phyloP scores from a whole-genome alignment of 768 basidiomycete genomes.

The Naganishia randhawae region DNA sequence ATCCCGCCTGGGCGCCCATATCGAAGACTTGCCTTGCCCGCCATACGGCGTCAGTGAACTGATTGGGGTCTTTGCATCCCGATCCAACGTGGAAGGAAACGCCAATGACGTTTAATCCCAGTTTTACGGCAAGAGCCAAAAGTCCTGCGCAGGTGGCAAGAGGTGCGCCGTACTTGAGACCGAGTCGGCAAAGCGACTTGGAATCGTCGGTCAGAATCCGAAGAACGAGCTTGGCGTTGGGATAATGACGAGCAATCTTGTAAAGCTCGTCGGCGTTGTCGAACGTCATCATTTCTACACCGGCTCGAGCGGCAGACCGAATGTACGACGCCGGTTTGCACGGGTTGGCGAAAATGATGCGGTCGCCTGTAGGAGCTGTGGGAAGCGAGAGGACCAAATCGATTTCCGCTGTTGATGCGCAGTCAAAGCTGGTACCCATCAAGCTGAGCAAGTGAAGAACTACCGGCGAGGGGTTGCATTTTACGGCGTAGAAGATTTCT shows the following conservation, averaged over 20 bases:
- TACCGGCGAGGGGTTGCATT: slow-evolving; percentile 97
- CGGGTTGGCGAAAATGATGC: slow-evolving; percentile 96
- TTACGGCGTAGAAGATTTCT: slow-evolving; percentile 94
- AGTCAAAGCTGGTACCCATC: slow-evolving; percentile 91
- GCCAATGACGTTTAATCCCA: slow-evolving; percentile 80
- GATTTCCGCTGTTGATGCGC: slow-evolving; percentile 93
- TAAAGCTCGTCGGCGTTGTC: slow-evolving; percentile 94
- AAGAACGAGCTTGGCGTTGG: slow-evolving; percentile 76
- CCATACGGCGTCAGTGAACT: slow-evolving; percentile 82
- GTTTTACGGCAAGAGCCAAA: slow-evolving; percentile 70
- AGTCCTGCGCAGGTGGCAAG: slow-evolving; percentile 73
- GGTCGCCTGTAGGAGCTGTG: slow-evolving; percentile 61
- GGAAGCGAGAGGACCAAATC: slow-evolving; percentile 69
- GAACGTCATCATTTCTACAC: slow-evolving; percentile 94
- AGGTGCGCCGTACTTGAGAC: slow-evolving; percentile 94
- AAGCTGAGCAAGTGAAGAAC: slow-evolving; percentile 84
- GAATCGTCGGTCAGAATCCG: slow-evolving; percentile 98
- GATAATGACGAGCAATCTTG: slow-evolving; percentile 81
- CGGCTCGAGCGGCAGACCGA: slow-evolving; percentile 70
- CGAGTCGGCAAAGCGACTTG: slow-evolving; percentile 85
- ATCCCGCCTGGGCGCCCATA: slow-evolving; percentile 77
- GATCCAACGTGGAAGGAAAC: slow-evolving; percentile 98
- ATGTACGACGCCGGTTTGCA: slow-evolving; percentile 96
- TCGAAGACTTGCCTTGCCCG: slow-evolving; percentile 80
- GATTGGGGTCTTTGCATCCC: slow-evolving; percentile 87